These are phyloP conservation scores for Penicillium simplicissimum DNA, from an alignment of 495 filamentous ascomycete genomes.

Conservation along the genomic window DNA sequence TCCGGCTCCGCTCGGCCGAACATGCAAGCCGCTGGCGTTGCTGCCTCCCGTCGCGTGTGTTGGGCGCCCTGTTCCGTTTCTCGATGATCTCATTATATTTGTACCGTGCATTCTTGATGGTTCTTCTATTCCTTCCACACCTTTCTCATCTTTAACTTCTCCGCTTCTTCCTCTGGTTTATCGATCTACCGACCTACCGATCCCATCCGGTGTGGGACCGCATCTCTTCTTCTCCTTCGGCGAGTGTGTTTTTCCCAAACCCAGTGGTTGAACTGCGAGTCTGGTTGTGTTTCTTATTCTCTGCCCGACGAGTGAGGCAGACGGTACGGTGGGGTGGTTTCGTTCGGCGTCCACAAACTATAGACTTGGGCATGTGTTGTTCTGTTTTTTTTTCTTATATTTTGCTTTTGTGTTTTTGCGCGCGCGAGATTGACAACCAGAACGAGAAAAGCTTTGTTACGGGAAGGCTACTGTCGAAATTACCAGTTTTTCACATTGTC, in stretches of 20 bases:
- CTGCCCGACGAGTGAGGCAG: conserved; percentile 37
- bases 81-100: conserved; percentile 24
- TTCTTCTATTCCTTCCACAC: conserved; percentile 17
- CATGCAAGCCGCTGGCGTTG: conserved; percentile 24
- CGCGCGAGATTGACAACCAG: conserved; percentile 28
- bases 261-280: conserved; percentile 33
- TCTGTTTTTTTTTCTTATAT: conserved; percentile 26
- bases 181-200: conserved; percentile 6
- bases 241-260: conserved; percentile 25
- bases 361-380: conserved; percentile 49
- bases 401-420: too few species aligned
- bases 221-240: conserved; percentile 36
- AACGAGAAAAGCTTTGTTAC: conserved; percentile 33
- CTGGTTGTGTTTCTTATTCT: conserved; percentile 31
- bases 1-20: conserved; percentile 14
- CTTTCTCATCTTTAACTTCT: conserved; percentile 12
- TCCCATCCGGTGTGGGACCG: conserved; percentile 36
- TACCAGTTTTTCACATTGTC: conserved; percentile 14
- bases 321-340: conserved; percentile 45
- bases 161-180: conserved; percentile 14
- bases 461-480: conserved; percentile 36
- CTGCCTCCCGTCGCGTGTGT: conserved; percentile 1
- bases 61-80: conserved; percentile 15
- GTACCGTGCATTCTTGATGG: conserved; percentile 28
- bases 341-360: conserved; percentile 46